Conservation (phyloP, 1,139 yeast species). For the Taphrina populina region DNA sequence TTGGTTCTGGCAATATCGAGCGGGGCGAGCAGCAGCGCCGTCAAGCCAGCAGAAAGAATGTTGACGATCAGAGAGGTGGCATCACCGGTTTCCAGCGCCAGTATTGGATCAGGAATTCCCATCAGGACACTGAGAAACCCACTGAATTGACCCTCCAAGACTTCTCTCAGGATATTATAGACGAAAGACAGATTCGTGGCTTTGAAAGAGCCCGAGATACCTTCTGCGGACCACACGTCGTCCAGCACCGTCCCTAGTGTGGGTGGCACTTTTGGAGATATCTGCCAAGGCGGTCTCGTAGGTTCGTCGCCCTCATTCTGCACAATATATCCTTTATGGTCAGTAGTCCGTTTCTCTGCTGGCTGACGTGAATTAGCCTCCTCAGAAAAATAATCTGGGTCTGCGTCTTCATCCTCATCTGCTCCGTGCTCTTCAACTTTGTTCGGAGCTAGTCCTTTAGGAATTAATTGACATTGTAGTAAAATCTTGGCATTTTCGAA, state of each 20-base stretch:
- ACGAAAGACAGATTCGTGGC: slow-evolving; percentile 85
- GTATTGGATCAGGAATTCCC: slow-evolving; percentile 74
- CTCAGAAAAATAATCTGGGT: slow-evolving; percentile 40
- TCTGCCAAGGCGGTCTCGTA: slow-evolving; percentile 34
- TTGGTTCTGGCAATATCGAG: slow-evolving; percentile 76
- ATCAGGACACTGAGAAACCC: slow-evolving; percentile 84
- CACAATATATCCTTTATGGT: slow-evolving; percentile 31
- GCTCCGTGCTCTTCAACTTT: slow-evolving; percentile 40
- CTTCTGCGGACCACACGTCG: slow-evolving; percentile 70
- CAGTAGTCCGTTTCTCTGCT: slow-evolving; percentile 27
- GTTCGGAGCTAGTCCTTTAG: slow-evolving; percentile 35
- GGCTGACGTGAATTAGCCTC: neutral
- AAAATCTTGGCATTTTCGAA: slow-evolving; percentile 78
- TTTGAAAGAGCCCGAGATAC: slow-evolving; percentile 79
- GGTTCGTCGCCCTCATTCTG: slow-evolving; percentile 35
- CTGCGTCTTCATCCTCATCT: slow-evolving; percentile 54
- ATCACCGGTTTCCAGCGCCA: slow-evolving; percentile 73
- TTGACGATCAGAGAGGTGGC: slow-evolving; percentile 66
- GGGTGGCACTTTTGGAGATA: slow-evolving; percentile 15
- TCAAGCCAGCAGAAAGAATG: slow-evolving; percentile 67
- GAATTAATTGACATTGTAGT: slow-evolving; percentile 56
- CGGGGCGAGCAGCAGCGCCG: slow-evolving; percentile 78
- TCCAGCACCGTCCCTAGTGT: slow-evolving; percentile 60
- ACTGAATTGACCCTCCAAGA: slow-evolving; percentile 56
- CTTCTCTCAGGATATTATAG: slow-evolving; percentile 68